Conservation (phyloP, 108 stramenopile species). For the Skeletonema menzelii region DNA sequence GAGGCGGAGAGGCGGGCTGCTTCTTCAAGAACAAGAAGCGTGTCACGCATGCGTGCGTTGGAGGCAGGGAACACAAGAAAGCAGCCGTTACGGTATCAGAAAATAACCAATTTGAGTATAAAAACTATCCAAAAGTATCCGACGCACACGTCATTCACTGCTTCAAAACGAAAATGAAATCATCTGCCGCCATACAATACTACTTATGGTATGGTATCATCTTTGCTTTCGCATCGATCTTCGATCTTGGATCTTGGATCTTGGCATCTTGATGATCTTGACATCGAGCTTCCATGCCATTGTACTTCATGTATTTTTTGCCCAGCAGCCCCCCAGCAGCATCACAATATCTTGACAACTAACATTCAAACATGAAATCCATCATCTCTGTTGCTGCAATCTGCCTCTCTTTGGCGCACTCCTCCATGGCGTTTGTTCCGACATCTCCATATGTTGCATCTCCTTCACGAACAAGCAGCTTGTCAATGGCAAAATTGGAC, state of each 20-base stretch:
- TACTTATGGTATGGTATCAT: too few species aligned
- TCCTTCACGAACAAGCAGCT: conserved; percentile 5
- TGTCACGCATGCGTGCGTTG: too few species aligned
- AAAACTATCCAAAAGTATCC: too few species aligned
- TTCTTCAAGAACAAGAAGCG: background rate
- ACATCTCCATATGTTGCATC: background rate
- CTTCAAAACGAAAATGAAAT: too few species aligned
- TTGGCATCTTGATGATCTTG: background rate
- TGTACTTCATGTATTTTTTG: too few species aligned
- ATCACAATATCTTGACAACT: background rate
- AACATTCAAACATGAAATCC: conserved; percentile 34
- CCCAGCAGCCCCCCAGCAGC: background rate
- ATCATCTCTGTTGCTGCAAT: conserved; percentile 12
- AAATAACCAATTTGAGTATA: too few species aligned
- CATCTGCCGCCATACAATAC: too few species aligned
- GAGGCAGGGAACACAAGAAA: too few species aligned
- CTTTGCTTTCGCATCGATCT: background rate
- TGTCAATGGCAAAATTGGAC: conserved; percentile 21
- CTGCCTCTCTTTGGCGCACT: conserved; percentile 5
- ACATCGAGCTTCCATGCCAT: background rate
- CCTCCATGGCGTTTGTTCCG: conserved; percentile 33
- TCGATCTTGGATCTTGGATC: too few species aligned
- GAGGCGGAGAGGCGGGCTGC: too few species aligned
- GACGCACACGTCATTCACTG: too few species aligned
- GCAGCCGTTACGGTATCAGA: too few species aligned